Base-by-base conservation (phyloP, 192 early-diverging fungal species). In the Dimargaris verticillata region DNA sequence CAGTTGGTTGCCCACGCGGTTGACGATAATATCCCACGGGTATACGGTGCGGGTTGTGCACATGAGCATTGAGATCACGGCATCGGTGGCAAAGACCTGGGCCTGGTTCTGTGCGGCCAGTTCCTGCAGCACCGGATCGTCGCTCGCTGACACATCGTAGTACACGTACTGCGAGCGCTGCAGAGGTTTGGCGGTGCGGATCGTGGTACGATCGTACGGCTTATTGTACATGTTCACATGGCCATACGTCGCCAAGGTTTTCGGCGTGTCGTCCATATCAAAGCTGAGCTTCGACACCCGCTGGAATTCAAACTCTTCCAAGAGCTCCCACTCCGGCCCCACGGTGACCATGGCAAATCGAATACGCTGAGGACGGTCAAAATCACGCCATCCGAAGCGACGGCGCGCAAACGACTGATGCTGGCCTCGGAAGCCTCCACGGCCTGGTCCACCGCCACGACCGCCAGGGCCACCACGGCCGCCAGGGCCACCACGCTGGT, bases 11-110 rank as follows among this genome's bases (percentile, higher is more conserved):
- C 79, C 83, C 14, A 76, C 74, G 64, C 92, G 89, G 66, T 80
- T 89, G 55, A 95, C 81, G 44, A 99, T 83, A 52, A 99, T 82
- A 63, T 99, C 95, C 92, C 92, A 99, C 17, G 92, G 85, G 71
- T 93, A 95, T 47, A 91, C 85, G 20, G 91, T 85, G 58, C 90
- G 83, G 18, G 88, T 80, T 11, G 89, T 79, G 62, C 86, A 90
- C 95, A 99, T 99, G 50, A 99, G 77, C 26, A 90, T 78, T 24
- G 92, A 83, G 25, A 99, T 65, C 20, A 97, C 84, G 41, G 84
- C 70, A 72, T 95, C 95, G 5, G 94, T 95, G 48, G 92, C 88
- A 70, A 89, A 88, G 6, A 99, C 91, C 18, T 73, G 74, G 43
- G 83, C 70, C 64, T 71, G 60, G 60, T 76, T 66, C 28, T 68